phyloP scores from a whole-genome alignment of 345 rosid species.

The Tarenaya hassleriana region DNA sequence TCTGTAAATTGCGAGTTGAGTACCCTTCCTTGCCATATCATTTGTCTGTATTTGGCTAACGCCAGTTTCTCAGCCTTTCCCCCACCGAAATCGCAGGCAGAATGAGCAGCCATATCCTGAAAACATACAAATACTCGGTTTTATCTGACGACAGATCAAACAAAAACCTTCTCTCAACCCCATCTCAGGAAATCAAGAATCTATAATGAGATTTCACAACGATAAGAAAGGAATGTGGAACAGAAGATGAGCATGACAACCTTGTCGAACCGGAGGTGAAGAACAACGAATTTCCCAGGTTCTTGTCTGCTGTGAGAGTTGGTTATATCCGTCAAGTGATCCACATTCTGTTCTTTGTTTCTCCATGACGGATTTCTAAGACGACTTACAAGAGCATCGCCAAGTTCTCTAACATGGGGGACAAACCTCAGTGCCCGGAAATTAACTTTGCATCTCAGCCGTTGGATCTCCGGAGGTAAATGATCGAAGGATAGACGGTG shows the following conservation, averaged over 20 bases:
- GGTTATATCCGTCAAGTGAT: conserved; percentile 35
- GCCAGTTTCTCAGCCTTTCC: conserved; percentile 92
- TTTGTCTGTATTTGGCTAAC: conserved; percentile 87
- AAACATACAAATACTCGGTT: background rate
- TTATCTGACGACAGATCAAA: background rate
- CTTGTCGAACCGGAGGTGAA: conserved; percentile 95
- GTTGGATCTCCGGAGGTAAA: conserved; percentile 64
- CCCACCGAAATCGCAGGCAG: conserved; percentile 96
- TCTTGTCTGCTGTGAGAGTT: conserved; percentile 32
- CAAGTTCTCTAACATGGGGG: conserved; percentile 70
- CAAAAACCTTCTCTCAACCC: too few species aligned
- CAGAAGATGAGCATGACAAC: conserved; percentile 37
- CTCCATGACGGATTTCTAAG: conserved; percentile 46
- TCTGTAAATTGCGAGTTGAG: conserved; percentile 90
- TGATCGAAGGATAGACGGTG: conserved; percentile 88
- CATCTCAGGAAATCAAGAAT: too few species aligned
- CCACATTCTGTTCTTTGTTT: conserved; percentile 24
- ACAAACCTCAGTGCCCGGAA: conserved; percentile 81
- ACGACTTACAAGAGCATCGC: conserved; percentile 70
- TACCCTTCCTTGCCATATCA: conserved; percentile 92
- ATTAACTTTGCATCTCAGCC: conserved; percentile 85
- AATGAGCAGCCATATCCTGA: conserved; percentile 99
- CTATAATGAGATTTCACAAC: too few species aligned
- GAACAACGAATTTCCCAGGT: conserved; percentile 63
- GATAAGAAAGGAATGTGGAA: too few species aligned